A percentile compares a stretch with the other conserved stretches of the same genome.
These are phyloP conservation scores for Alternaria sp. DNA, from an alignment of 2,329 filamentous ascomycete species.

Conservation along the genomic window DNA sequence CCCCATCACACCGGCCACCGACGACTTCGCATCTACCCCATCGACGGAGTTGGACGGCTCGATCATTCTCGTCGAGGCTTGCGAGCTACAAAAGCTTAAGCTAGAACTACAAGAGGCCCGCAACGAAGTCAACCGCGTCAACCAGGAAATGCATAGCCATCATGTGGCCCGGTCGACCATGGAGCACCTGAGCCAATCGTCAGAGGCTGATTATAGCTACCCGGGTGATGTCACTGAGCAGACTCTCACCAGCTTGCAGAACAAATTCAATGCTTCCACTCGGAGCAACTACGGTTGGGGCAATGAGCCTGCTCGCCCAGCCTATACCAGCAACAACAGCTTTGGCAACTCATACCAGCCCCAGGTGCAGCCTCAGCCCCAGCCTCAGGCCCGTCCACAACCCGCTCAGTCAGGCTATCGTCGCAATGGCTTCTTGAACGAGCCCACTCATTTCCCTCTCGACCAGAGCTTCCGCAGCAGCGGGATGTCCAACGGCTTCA, in stretches of 20 bases:
- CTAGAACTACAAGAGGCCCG: constrained; percentile 74
- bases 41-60: constrained; percentile 33
- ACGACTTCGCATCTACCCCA: constrained; percentile 54
- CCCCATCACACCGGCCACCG: constrained; percentile 67
- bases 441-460: constrained; percentile 47
- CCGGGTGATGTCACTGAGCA: constrained; percentile 57
- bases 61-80: constrained; percentile 49
- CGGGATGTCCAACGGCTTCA: constrained; percentile 20
- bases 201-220: constrained; percentile 58
- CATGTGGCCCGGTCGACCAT: constrained; percentile 66
- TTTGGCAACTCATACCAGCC: constrained; percentile 31
- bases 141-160: constrained; percentile 71
- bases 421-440: constrained; percentile 43
- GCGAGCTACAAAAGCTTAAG: constrained; percentile 72
- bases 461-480: constrained; percentile 40
- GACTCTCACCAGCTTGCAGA: constrained; percentile 58
- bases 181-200: constrained; percentile 61
- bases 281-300: constrained; percentile 49
- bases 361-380: constrained; percentile 9
- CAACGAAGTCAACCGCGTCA: constrained; percentile 72
- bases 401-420: constrained; percentile 32
- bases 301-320: constrained; percentile 29
- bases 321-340: constrained; percentile 31
- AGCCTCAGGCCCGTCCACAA: constrained; percentile 22
- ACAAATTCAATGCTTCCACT: constrained; percentile 56